Evolutionary conservation across 176 grass and related monocot genomes (phyloP), one percentile per base, ranked within the genome.

Genomic region (Elymus sibiricus): DNA sequence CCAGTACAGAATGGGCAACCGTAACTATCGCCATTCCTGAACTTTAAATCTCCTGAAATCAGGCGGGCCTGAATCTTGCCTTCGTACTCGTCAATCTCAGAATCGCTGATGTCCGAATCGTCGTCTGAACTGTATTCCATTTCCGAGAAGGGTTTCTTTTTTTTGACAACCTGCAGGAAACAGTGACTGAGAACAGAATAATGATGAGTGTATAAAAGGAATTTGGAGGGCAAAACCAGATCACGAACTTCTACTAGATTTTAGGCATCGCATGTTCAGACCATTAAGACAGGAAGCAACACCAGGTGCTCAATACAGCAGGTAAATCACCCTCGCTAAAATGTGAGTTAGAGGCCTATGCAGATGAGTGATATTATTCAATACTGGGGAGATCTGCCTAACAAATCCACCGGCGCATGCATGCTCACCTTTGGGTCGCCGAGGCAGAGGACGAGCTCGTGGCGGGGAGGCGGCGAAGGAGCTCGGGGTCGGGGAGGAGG

Each of bases 1-100:
- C 72, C 72, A 76, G 72, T 76, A 12, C 72, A 76, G 26, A 76
- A 76, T 2, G 72, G 72, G 72, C 72, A 76, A 26, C 43, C 19
- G 72, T 76, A 72, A 4, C 24, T 72, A n/a, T 42, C 69, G 7
- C 72, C 72, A 51, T 51, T 76, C 25, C 72, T 76, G 47, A 76
- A 17, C 44, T 31, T 76, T 2, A 76, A 76, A 51, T 76, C 15
- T 51, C 72, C 72, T 21, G 72, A 76, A 31, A 76, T 9, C 72
- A 76, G 25, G 44, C 72, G 44, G 17, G 27, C 72, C 2, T 49
- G 17, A 51, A 31, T 21, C 5, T 76, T 76, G 8, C 4, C 72
- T 21, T 31, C 72, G 19, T 76, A 76, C 72, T 76, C 72, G 2
- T 76, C 43, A 21, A 76, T 76, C 44, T 76, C 72, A 51, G 72